Evolutionary conservation across 2,329 filamentous ascomycete species (phyloP), one percentile per base, ranked within the genome.

Genomic region (Trichoderma asperellum): DNA sequence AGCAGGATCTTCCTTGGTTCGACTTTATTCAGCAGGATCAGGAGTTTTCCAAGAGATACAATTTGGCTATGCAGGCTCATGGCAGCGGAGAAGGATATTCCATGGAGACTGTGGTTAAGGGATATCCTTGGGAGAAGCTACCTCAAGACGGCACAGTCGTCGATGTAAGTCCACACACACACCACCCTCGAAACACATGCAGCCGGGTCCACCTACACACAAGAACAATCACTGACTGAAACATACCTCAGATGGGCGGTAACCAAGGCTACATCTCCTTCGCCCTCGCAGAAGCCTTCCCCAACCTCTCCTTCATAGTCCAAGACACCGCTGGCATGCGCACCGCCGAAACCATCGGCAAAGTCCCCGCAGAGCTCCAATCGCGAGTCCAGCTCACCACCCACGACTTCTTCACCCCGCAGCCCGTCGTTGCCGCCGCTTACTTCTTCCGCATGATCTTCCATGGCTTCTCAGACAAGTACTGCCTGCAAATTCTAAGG

Each of bases 361-460:
- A 57, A 14, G 72, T 76, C 16, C 74, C 74, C 3, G 58, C 68
- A 1, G 57, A 70, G 5, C 70, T 76, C 11, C 59, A 64, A 52
- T 40, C 64, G 4, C 70, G 74, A 40, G 72, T 76, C 14, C 59
- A 64, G 24, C 71, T 77, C 60, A 73, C 71, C 10, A 73, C 73
- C 0, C 75, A 78, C 70, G 75, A 77, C 68, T 76, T 77, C 71
- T 76, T 77, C 68, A 73, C 71, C 0, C 70, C 74, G 14, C 76
- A 78, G 66, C 68, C 76, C 6, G 72, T 73, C 12, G 61, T 71
- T 5, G 75, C 74, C 1, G 72, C 74, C 3, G 72, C 72, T 27
- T 79, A 77, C 69, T 75, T 79, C 55, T 74, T 80, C 68, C 75
- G 77, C 29, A 73, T 73, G 61, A 77, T 80, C 49, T 75, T 80